Percentiles rank a stretch among this genome's conserved stretches.
phyloP scores from a whole-genome alignment of 768 basidiomycete species.

The Kockovaella imperatae region DNA sequence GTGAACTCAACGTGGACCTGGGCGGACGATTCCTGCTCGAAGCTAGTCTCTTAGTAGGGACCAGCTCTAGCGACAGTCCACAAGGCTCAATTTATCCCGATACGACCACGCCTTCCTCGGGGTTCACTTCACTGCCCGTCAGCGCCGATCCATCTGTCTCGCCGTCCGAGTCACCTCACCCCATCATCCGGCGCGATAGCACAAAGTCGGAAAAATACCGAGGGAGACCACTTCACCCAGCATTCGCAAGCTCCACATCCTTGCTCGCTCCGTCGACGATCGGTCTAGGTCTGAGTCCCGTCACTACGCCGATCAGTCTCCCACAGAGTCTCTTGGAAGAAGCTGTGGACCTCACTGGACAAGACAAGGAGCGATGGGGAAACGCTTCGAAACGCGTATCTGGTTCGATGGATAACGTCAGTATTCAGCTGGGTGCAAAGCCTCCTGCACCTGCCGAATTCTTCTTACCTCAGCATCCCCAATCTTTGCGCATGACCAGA shows the following conservation, averaged over 20 bases:
- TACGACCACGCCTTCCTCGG: slow-evolving; percentile 7
- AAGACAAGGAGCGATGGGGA: slow-evolving; percentile 1
- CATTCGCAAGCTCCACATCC: slow-evolving; percentile 1
- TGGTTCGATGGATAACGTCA: neutral
- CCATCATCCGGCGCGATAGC: no score
- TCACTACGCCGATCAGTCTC: slow-evolving; percentile 12
- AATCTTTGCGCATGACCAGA: slow-evolving; percentile 3
- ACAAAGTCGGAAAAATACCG: neutral
- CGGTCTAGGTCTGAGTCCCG: slow-evolving; percentile 8
- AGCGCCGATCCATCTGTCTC: neutral
- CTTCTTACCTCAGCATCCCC: neutral
- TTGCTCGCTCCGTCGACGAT: slow-evolving; percentile 10
- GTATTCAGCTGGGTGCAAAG: no score
- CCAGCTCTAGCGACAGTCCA: slow-evolving; percentile 6
- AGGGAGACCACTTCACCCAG: slow-evolving; percentile 10
- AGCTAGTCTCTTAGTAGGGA: no score
- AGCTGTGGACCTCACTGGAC: slow-evolving; percentile 12
- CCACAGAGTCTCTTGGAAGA: slow-evolving; percentile 18
- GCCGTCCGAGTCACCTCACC: no score
- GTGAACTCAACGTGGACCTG: slow-evolving; percentile 15
- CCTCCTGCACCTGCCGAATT: no score
- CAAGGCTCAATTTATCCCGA: slow-evolving; percentile 14
- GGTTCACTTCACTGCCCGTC: neutral
- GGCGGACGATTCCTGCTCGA: slow-evolving; percentile 8
- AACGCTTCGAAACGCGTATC: neutral